A percentile compares a stretch with the other conserved stretches of the same genome.
These are phyloP conservation scores for Amaranthus palmeri DNA, from an alignment of 148 eudicot species.

Conservation along the genomic window DNA sequence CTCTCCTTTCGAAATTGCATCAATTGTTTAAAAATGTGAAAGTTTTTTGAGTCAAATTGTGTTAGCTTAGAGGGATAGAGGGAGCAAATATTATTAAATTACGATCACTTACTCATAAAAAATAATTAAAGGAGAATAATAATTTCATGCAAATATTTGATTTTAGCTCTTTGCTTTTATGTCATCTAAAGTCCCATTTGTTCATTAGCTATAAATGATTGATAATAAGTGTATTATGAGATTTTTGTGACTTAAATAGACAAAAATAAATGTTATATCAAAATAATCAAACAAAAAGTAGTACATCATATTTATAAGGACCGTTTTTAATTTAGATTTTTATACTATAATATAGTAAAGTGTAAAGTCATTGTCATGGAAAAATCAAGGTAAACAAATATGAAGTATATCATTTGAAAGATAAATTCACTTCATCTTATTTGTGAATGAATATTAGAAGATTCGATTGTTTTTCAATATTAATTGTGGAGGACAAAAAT, in stretches of 20 bases:
- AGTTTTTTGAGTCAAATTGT: too few species aligned
- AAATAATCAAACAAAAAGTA: too few species aligned
- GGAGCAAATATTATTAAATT: too few species aligned
- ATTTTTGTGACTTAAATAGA: background rate
- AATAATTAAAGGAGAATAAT: too few species aligned
- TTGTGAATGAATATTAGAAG: background rate
- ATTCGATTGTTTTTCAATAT: background rate
- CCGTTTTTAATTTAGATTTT: background rate
- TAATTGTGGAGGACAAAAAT: background rate
- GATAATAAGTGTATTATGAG: background rate
- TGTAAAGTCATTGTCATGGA: background rate
- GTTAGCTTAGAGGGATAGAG: too few species aligned
- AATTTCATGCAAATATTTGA: background rate
- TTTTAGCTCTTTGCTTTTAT: background rate
- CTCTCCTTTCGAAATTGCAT: too few species aligned
- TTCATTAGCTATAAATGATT: background rate
- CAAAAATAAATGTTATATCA: background rate
- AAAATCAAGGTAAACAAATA: background rate
- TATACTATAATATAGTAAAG: background rate
- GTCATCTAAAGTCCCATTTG: slow-evolving; percentile 1
- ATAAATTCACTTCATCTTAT: background rate
- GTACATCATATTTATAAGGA: background rate
- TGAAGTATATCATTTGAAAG: background rate
- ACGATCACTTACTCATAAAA: too few species aligned
- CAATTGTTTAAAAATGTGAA: too few species aligned